Conservation (phyloP, 495 filamentous ascomycete genomes). For the Chaetomium tenue region DNA sequence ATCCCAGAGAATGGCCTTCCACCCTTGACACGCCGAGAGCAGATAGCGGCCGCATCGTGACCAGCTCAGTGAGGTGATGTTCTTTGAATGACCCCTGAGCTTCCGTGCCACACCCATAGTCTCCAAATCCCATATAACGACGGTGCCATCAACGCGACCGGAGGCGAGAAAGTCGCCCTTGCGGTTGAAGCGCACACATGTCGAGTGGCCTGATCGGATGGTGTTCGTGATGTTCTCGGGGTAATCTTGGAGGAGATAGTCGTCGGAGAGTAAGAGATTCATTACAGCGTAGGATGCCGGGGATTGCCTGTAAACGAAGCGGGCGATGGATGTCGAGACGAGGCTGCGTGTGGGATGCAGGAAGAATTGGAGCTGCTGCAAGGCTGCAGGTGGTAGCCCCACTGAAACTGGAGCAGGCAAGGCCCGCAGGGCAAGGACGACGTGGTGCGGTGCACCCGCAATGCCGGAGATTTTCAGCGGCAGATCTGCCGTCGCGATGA, state of each 20-base stretch:
- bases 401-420: slow-evolving; percentile 10
- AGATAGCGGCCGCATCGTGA: slow-evolving; percentile 87
- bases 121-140: slow-evolving; percentile 95
- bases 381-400: slow-evolving; percentile 19
- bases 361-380: slow-evolving; percentile 18
- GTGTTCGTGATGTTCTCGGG: slow-evolving; percentile 84
- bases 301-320: background rate
- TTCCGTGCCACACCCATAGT: slow-evolving; percentile 94
- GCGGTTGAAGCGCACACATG: slow-evolving; percentile 82
- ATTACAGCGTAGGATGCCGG: slow-evolving; percentile 28
- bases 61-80: slow-evolving; percentile 93
- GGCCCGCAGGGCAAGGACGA: background rate
- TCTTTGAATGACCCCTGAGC: slow-evolving; percentile 82
- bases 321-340: background rate
- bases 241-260: slow-evolving; percentile 84
- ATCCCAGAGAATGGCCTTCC: slow-evolving; percentile 95
- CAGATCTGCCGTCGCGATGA: slow-evolving; percentile 8
- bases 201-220: slow-evolving; percentile 68
- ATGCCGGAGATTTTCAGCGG: slow-evolving; percentile 8
- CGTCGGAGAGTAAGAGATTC: slow-evolving; percentile 54
- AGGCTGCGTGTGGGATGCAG: slow-evolving; percentile 13
- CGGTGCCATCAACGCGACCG: slow-evolving; percentile 87
- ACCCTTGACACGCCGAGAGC: slow-evolving; percentile 91
- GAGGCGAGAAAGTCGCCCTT: slow-evolving; percentile 91
- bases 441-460: background rate